Conservation (phyloP, 805 yeast genomes). For the Pichia eremophila region DNA sequence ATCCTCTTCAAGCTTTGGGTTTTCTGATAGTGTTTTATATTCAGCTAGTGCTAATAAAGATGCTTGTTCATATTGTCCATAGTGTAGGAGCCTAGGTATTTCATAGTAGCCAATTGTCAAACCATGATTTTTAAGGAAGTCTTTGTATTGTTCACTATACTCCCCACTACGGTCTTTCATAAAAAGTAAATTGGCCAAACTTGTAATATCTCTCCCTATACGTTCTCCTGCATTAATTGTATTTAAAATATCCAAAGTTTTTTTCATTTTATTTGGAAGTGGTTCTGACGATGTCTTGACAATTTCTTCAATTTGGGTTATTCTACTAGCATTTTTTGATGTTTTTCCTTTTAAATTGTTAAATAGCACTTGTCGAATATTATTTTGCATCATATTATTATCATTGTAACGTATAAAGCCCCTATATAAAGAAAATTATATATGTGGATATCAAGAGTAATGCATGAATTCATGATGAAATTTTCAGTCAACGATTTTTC, state of each 20-base stretch:
- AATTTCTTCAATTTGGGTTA: background rate
- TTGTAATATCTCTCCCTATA: constrained; percentile 4
- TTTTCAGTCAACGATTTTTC: too few relatives aligned
- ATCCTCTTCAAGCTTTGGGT: background rate
- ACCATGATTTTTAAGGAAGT: constrained; percentile 2
- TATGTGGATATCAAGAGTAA: too few relatives aligned
- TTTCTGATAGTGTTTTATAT: background rate
- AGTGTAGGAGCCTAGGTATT: constrained; percentile 10
- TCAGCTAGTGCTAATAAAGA: constrained; percentile 4
- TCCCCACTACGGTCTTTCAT: constrained; percentile 5
- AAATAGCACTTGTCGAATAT: too few relatives aligned
- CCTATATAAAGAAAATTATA: too few relatives aligned
- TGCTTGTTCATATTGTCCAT: constrained; percentile 19
- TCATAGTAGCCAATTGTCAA: constrained; percentile 12
- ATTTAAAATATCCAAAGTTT: background rate
- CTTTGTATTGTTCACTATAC: constrained; percentile 10
- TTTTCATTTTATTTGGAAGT: background rate
- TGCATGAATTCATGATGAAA: too few relatives aligned
- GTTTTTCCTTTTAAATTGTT: too few relatives aligned
- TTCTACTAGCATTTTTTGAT: too few relatives aligned
- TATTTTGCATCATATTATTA: too few relatives aligned
- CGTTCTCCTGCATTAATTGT: background rate
- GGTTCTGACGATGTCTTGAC: background rate
- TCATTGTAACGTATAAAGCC: too few relatives aligned
- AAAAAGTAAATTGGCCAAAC: constrained; percentile 11